phyloP scores from a whole-genome alignment of 129 eudicot genomes.

The Flaveria linearis region DNA sequence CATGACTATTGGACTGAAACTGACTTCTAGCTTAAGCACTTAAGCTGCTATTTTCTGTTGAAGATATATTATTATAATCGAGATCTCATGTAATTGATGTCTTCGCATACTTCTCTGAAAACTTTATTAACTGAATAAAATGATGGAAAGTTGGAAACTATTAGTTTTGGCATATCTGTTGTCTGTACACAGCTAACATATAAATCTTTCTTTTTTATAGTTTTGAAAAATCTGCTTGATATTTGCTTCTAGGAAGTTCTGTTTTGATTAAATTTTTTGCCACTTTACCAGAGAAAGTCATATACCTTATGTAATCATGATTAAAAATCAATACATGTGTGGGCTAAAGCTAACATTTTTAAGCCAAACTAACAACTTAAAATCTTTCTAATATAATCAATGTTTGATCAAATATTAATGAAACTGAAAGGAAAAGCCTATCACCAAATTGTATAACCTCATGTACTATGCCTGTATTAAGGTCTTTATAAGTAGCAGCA shows the following conservation, averaged over 20 bases:
- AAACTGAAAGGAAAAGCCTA: neutral
- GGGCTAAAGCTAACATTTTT: neutral
- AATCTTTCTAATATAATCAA: neutral
- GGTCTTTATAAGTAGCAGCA: conserved; percentile 2
- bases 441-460: conserved; percentile 4
- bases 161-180: neutral
- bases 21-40: conserved; percentile 10
- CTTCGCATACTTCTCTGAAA: conserved; percentile 14
- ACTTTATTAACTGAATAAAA: neutral
- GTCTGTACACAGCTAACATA: neutral
- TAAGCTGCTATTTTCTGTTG: too few species aligned
- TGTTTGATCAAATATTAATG: neutral
- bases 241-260: too few species aligned
- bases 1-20: conserved; percentile 13
- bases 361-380: neutral
- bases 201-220: too few species aligned
- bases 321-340: neutral
- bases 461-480: neutral
- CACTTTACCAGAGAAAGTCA: too few species aligned
- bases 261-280: too few species aligned
- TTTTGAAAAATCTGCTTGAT: too few species aligned
- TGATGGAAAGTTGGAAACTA: conserved; percentile 17
- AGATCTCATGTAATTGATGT: neutral
- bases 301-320: neutral
- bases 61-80: too few species aligned